Evolutionary conservation across 306 rosid genomes (phyloP).

Genomic region (Parietaria judaica): DNA sequence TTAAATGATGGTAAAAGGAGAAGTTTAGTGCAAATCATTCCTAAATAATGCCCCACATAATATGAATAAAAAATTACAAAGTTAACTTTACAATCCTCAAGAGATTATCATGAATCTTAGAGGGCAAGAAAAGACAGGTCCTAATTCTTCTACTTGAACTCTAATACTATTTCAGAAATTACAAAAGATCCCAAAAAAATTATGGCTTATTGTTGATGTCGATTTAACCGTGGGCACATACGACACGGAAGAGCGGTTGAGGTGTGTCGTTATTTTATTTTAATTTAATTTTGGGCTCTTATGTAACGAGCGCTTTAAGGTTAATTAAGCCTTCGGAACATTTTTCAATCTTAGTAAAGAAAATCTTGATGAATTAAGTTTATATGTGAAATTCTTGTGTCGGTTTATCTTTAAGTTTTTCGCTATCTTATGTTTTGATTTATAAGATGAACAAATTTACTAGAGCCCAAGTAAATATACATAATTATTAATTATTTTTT

Average conservation of each 20-base stretch:
- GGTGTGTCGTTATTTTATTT: neutral
- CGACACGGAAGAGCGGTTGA: conserved; percentile 18
- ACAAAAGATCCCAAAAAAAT: conserved; percentile 9
- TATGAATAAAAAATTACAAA: conserved; percentile 8
- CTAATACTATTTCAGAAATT: conserved; percentile 11
- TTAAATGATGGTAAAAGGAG: conserved; percentile 30
- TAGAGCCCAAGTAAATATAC: too few species aligned
- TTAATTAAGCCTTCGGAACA: too few species aligned
- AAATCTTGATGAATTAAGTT: too few species aligned
- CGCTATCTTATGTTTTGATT: neutral
- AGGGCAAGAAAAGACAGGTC: conserved; percentile 29
- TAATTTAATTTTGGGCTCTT: too few species aligned
- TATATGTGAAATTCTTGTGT: conserved; percentile 10
- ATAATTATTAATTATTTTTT: conserved; percentile 1
- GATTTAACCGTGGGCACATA: conserved; percentile 4
- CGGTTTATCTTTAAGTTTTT: neutral
- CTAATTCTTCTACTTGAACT: too few species aligned
- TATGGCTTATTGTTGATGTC: conserved; percentile 10
- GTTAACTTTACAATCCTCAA: conserved; percentile 4
- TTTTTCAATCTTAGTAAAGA: too few species aligned
- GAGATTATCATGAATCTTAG: conserved; percentile 45
- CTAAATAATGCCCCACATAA: neutral
- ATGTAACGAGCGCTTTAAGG: too few species aligned
- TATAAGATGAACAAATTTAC: too few species aligned
- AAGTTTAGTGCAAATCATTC: conserved; percentile 1